Evolutionary conservation across 2,329 filamentous ascomycete species (phyloP), one percentile per base, ranked within the genome.

Genomic region (Fusarium pseudograminearum): DNA sequence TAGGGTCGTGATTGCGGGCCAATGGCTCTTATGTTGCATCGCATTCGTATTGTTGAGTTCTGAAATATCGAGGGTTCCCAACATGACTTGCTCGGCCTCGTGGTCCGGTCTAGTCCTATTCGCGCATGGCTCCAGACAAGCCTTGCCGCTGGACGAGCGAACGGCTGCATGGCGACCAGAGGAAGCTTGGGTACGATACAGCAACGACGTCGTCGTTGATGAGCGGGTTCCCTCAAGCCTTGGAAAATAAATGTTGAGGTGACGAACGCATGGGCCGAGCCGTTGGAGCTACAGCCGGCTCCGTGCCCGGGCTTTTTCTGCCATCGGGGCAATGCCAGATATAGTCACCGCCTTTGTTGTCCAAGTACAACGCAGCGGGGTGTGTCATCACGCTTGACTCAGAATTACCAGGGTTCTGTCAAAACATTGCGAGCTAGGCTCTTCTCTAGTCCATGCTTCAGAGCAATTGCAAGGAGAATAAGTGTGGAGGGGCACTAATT

Each of bases 91-190:
- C 57, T 58, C 18, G 73, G 58, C 59, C 69, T 62, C 41, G 63
- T 57, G 48, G 72, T 63, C 55, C 65, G 70, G 57, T 72, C 65
- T 48, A 77, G 61, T 42, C 74, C 67, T 58, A 74, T 69, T 67
- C 71, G 65, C 58, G 74, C 73, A 58, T 76, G 73, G 59, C 72
- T 67, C 75, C 71, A 76, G 59, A 74, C 76, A 40, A 75, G 70
- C 62, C 77, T 75, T 61, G 70, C 75, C 54, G 68, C 72, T 51
- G 76, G 74, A 58, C 78, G 76, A 65, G 75, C 76, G 67, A 80
- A 74, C 28, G 77, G 76, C 73, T 79, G 79, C 79, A 80, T 80
- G 52, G 66, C 70, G 30, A 51, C 63, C 63, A 61, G 54, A 45
- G 57, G 54, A 63, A 57, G 61, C 61, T 30, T 52, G 15, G 34